Percentiles rank a stretch among this genome's conserved stretches.
Conservation (phyloP, 1,284 basidiomycete genomes). For the Ganoderma sinense region DNA sequence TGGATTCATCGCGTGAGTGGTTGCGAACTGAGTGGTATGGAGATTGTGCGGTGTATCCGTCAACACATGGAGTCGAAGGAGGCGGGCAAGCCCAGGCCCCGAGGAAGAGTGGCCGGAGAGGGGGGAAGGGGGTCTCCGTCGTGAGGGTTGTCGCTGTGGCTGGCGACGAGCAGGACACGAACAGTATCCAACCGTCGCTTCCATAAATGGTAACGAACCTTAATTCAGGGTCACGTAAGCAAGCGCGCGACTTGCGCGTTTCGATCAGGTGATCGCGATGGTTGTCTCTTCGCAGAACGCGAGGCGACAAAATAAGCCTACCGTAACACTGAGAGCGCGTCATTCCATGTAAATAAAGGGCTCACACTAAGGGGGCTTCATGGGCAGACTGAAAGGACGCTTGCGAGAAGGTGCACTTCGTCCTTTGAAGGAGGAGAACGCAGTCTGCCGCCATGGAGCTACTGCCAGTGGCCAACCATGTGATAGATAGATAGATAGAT, state of each 20-base stretch:
- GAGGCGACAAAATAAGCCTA: background rate
- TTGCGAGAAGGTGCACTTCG: no score
- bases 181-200: background rate
- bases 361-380: no score
- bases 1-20: constrained; percentile 18
- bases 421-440: no score
- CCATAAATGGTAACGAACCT: constrained; percentile 20
- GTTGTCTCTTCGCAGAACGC: background rate
- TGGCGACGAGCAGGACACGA: background rate
- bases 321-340: no score
- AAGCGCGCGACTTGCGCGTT: constrained; percentile 23
- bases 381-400: no score
- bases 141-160: constrained; percentile 1
- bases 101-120: constrained; percentile 7
- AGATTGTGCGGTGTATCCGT: background rate
- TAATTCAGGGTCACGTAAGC: constrained; percentile 22
- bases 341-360: no score
- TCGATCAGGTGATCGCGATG: constrained; percentile 24
- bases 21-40: background rate
- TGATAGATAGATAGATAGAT: no score
- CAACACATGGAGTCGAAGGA: background rate
- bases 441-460: no score
- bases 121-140: constrained; percentile 7
- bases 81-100: constrained; percentile 3
- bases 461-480: no score